phyloP scores from a whole-genome alignment of 2,329 filamentous ascomycete genomes.

The Alternaria incomplexa region DNA sequence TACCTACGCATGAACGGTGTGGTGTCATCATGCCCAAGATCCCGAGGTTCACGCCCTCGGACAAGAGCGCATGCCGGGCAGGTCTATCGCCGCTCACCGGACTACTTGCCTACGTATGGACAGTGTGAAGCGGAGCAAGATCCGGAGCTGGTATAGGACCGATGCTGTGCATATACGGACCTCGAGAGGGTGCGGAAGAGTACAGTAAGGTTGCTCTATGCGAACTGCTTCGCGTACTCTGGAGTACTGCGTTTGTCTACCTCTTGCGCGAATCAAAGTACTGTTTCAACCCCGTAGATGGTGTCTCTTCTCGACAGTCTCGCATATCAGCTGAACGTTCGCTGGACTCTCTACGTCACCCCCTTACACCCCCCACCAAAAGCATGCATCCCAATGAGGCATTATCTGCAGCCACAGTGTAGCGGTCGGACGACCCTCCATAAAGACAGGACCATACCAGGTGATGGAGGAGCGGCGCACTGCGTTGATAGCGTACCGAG shows the following conservation, averaged over 20 bases:
- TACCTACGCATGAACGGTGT: background rate
- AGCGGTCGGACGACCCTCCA: background rate
- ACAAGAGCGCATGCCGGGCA: conserved; percentile 11
- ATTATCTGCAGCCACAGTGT: conserved; percentile 8
- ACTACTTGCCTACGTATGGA: background rate
- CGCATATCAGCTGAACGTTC: background rate
- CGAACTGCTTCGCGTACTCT: conserved; percentile 2
- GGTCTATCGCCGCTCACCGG: conserved; percentile 1
- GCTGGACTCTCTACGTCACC: background rate
- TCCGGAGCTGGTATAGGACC: conserved; percentile 6
- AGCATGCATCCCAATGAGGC: background rate
- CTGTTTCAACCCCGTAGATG: background rate
- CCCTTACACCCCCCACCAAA: background rate
- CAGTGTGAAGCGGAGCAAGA: background rate
- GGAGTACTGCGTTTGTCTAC: background rate
- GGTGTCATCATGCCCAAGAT: conserved; percentile 1
- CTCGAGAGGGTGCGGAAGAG: background rate
- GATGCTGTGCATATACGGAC: background rate
- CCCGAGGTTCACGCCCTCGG: background rate
- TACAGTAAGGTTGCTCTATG: conserved; percentile 1
- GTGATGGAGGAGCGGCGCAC: background rate
- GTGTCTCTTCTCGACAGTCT: background rate
- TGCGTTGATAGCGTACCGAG: conserved; percentile 8
- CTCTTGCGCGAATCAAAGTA: background rate
- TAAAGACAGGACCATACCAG: background rate